These are phyloP conservation scores for Ascochyta koolunga DNA, from an alignment of 2,329 filamentous ascomycete genomes.

Conservation along the genomic window DNA sequence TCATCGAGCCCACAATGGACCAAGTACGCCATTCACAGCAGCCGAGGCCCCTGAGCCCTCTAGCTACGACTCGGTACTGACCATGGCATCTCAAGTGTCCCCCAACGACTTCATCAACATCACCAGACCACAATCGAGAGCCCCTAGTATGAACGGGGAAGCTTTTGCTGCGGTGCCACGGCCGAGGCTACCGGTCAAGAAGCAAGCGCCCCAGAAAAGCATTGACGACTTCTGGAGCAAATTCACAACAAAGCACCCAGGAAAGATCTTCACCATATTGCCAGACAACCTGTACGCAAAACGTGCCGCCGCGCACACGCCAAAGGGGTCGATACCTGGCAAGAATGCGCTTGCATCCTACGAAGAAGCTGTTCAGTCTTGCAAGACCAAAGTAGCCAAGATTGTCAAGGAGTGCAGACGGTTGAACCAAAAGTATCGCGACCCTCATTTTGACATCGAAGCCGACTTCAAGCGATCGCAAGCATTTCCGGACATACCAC, in stretches of 20 bases:
- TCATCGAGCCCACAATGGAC: slow-evolving; percentile 36
- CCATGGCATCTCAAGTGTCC: slow-evolving; percentile 46
- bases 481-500: slow-evolving; percentile 37
- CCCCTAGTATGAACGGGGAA: slow-evolving; percentile 45
- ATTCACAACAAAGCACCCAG: slow-evolving; percentile 71
- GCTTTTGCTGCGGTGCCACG: slow-evolving; percentile 22
- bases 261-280: slow-evolving; percentile 74
- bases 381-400: slow-evolving; percentile 64
- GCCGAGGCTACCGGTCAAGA: slow-evolving; percentile 45
- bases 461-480: slow-evolving; percentile 67
- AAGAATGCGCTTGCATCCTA: slow-evolving; percentile 71
- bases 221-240: slow-evolving; percentile 76
- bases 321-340: slow-evolving; percentile 62
- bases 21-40: slow-evolving; percentile 22
- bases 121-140: slow-evolving; percentile 43
- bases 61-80: slow-evolving; percentile 27
- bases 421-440: slow-evolving; percentile 83
- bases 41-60: slow-evolving; percentile 24
- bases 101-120: slow-evolving; percentile 47
- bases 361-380: slow-evolving; percentile 72
- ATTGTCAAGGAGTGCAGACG: slow-evolving; percentile 70
- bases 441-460: slow-evolving; percentile 87
- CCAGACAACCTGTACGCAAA: slow-evolving; percentile 71
- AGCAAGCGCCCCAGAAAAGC: slow-evolving; percentile 67
- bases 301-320: slow-evolving; percentile 62